Conservation (phyloP, 176 grass and related monocot genomes). For the Musa troglodytarum region DNA sequence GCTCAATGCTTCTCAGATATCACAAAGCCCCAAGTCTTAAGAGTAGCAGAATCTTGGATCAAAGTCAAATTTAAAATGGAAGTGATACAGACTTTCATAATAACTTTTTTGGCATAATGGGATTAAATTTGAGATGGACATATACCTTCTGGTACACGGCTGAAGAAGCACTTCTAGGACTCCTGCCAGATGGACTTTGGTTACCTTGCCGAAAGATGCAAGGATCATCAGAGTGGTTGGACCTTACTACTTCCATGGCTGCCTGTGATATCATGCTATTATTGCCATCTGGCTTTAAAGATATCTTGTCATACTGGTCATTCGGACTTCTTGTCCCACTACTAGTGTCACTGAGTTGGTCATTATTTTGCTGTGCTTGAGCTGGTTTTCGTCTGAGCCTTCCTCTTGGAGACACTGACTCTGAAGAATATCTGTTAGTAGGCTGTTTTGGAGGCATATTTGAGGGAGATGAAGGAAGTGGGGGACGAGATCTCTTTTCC, state of each 20-base stretch:
- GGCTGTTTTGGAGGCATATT: conserved; percentile 43
- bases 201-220: conserved; percentile 33
- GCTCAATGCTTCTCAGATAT: too few species aligned
- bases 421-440: conserved; percentile 43
- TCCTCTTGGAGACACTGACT: conserved; percentile 62
- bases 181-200: conserved; percentile 32
- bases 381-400: conserved; percentile 52
- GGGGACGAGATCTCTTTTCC: conserved; percentile 44
- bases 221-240: conserved; percentile 37
- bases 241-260: conserved; percentile 50
- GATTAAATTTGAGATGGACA: not conserved
- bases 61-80: too few species aligned
- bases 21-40: too few species aligned
- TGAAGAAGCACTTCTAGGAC: conserved; percentile 1
- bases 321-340: conserved; percentile 42
- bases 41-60: too few species aligned
- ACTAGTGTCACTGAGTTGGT: conserved; percentile 37
- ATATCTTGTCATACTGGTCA: conserved; percentile 46
- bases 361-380: conserved; percentile 52
- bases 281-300: conserved; percentile 48
- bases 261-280: conserved; percentile 42
- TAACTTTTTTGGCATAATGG: not conserved
- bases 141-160: conserved; percentile 16
- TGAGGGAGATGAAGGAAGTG: conserved; percentile 37
- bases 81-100: too few species aligned